Conservation (phyloP, 352 stramenopile species). For the Globisporangium carolinianum region DNA sequence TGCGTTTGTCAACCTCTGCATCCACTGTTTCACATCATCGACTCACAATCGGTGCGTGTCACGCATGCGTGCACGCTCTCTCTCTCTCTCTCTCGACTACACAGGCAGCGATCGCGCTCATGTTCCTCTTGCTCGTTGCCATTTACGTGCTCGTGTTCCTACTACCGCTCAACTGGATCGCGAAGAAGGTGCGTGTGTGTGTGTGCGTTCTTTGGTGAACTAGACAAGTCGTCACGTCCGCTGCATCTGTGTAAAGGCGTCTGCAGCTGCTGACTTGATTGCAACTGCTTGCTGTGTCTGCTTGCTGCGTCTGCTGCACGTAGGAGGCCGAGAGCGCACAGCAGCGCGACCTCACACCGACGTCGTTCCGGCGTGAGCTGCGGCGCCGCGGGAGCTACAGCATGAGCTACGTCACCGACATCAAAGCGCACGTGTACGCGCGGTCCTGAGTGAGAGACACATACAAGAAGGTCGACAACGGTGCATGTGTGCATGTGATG, state of each 20-base stretch:
- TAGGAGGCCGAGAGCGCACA: constrained; percentile 22
- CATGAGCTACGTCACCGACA: constrained; percentile 85
- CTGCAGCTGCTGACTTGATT: background rate
- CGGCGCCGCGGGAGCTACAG: constrained; percentile 81
- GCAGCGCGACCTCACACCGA: constrained; percentile 19
- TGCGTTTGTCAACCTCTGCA: constrained; percentile 4
- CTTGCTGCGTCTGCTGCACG: background rate
- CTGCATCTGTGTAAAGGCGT: too few relatives aligned
- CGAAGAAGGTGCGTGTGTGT: constrained; percentile 19
- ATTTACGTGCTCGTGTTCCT: constrained; percentile 60
- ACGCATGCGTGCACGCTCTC: too few relatives aligned
- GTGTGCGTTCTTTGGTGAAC: too few relatives aligned
- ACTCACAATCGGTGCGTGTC: background rate
- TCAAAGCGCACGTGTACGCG: constrained; percentile 81
- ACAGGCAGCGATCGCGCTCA: constrained; percentile 33
- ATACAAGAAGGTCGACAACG: background rate
- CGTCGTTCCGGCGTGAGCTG: constrained; percentile 76
- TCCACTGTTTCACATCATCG: too few relatives aligned
- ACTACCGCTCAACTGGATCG: constrained; percentile 48
- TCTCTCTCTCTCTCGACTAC: too few relatives aligned
- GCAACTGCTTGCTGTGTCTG: background rate
- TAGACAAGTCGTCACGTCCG: too few relatives aligned
- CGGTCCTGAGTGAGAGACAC: constrained; percentile 26
- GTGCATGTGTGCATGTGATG: background rate
- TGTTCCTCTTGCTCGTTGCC: constrained; percentile 35